phyloP scores from a whole-genome alignment of 352 stramenopile genomes.

The Lagenidium giganteum region DNA sequence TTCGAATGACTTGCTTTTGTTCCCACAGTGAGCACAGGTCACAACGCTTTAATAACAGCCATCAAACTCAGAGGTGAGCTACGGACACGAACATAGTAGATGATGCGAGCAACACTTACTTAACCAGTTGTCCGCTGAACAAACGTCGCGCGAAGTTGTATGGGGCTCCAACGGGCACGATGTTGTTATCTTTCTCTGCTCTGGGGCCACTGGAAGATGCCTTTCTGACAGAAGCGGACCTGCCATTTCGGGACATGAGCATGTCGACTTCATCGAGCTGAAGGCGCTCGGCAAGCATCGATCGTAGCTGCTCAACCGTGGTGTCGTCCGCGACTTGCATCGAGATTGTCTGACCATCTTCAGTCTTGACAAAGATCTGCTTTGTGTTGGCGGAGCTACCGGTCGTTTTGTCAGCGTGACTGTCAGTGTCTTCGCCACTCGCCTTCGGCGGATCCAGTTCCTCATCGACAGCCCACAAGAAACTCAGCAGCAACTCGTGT shows the following conservation, averaged over 20 bases:
- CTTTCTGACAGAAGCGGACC: no score
- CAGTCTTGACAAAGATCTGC: conserved; percentile 63
- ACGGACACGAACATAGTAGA: no score
- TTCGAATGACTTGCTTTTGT: conserved; percentile 46
- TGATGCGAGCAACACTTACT: conserved; percentile 17
- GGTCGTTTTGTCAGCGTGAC: no score
- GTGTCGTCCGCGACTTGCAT: conserved; percentile 42
- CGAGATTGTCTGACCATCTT: conserved; percentile 52
- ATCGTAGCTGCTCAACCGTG: conserved; percentile 44
- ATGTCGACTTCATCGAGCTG: conserved; percentile 53
- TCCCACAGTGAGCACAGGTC: conserved; percentile 37
- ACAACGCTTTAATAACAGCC: conserved; percentile 30
- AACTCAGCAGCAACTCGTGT: conserved; percentile 92
- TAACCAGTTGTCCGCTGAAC: conserved; percentile 51
- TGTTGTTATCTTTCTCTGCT: no score
- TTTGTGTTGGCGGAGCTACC: conserved; percentile 22
- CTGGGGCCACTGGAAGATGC: no score
- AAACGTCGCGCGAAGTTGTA: conserved; percentile 61
- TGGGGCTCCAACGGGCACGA: no score
- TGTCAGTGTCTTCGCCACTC: conserved; percentile 19
- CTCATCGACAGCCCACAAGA: conserved; percentile 89
- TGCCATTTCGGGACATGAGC: conserved; percentile 27
- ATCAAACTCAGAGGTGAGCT: no score
- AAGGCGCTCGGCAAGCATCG: conserved; percentile 44
- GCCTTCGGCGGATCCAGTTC: conserved; percentile 42